Evolutionary conservation across 805 yeast genomes (phyloP).

Genomic region (Candida namnaoensis): DNA sequence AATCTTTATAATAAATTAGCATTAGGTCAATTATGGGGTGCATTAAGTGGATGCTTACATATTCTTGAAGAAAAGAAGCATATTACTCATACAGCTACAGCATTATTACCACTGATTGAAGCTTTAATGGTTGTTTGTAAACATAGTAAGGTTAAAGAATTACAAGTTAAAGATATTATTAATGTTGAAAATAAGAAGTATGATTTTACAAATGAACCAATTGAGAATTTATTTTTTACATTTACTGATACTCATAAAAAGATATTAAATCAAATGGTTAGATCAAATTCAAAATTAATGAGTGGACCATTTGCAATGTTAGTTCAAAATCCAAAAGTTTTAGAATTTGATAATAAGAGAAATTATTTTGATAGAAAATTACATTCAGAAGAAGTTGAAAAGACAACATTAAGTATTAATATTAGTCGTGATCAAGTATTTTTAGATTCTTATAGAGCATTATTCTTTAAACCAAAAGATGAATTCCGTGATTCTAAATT

Average conservation of each 20-base stretch:
- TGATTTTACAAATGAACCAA: conserved; percentile 67
- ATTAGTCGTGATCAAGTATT: conserved; percentile 88
- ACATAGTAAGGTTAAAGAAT: conserved; percentile 58
- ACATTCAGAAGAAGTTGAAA: conserved; percentile 36
- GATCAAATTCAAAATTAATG: conserved; percentile 86
- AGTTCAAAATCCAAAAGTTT: conserved; percentile 77
- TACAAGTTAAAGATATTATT: conserved; percentile 41
- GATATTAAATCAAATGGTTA: conserved; percentile 83
- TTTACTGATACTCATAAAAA: conserved; percentile 87
- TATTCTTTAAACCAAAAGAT: conserved; percentile 69
- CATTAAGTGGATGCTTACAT: conserved; percentile 64
- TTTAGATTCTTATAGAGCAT: conserved; percentile 76
- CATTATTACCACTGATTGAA: conserved; percentile 79
- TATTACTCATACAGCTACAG: conserved; percentile 63
- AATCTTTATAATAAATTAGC: conserved; percentile 58
- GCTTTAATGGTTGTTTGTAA: conserved; percentile 95
- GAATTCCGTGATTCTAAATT: conserved; percentile 67
- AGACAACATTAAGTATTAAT: conserved; percentile 46
- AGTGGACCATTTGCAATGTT: conserved; percentile 91
- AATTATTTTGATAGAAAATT: conserved; percentile 73
- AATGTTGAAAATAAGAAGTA: conserved; percentile 55
- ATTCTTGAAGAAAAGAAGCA: conserved; percentile 50
- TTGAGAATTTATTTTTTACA: conserved; percentile 70
- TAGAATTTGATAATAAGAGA: conserved; percentile 92
- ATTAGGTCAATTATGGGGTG: conserved; percentile 78